Conservation (phyloP, 768 basidiomycete genomes). For the Phallus indusiatus region DNA sequence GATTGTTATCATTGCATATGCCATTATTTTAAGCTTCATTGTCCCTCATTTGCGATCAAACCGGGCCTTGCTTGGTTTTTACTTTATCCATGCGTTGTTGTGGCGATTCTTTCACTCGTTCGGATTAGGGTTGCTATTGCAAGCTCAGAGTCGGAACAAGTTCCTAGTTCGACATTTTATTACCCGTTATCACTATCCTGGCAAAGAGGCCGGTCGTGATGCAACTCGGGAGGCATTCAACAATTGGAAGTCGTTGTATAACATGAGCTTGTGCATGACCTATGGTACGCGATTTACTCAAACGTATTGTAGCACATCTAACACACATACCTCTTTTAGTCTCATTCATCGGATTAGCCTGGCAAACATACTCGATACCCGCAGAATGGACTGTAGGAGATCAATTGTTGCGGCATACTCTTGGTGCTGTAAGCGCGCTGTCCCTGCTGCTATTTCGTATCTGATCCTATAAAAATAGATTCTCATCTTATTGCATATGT, state of each 20-base stretch:
- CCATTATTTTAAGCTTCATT: constrained; percentile 40
- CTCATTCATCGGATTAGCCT: constrained; percentile 77
- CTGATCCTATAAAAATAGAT: constrained; percentile 34
- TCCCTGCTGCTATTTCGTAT: neutral
- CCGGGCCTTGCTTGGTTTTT: constrained; percentile 43
- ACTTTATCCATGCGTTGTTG: constrained; percentile 72
- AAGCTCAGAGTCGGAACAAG: constrained; percentile 76
- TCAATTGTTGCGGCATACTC: constrained; percentile 76
- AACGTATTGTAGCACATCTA: neutral
- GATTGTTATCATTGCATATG: constrained; percentile 63
- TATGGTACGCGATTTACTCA: constrained; percentile 49
- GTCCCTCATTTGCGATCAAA: constrained; percentile 46
- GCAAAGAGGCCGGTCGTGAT: constrained; percentile 54
- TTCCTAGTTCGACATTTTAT: constrained; percentile 90
- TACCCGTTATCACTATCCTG: constrained; percentile 87
- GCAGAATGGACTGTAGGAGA: constrained; percentile 81
- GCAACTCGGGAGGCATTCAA: constrained; percentile 90
- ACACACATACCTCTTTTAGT: constrained; percentile 32
- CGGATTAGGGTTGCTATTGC: constrained; percentile 75
- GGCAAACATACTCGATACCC: constrained; percentile 83
- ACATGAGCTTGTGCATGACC: constrained; percentile 89
- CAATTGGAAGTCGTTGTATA: constrained; percentile 93
- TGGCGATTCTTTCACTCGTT: constrained; percentile 89
- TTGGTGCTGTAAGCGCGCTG: constrained; percentile 61
- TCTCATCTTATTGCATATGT: constrained; percentile 78